A percentile compares a stretch with the other conserved stretches of the same genome.
These are phyloP conservation scores for Eremothecium coryli DNA, from an alignment of 1,139 yeast genomes.

Conservation along the genomic window DNA sequence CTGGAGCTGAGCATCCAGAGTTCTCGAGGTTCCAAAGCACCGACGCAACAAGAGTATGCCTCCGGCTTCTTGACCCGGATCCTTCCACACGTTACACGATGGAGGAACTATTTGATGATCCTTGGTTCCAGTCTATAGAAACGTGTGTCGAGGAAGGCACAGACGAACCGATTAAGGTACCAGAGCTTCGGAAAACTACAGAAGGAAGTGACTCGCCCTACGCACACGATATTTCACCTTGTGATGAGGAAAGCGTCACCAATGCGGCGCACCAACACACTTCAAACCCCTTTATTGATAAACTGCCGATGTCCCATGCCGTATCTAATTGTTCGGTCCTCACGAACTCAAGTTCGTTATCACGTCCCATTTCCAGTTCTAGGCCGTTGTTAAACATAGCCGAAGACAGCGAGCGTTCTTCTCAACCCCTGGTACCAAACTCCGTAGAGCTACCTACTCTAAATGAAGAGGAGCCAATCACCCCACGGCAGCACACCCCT, in stretches of 20 bases:
- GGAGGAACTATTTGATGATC: slow-evolving; percentile 47
- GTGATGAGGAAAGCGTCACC: slow-evolving; percentile 6
- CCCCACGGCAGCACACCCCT: not conserved
- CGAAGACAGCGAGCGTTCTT: slow-evolving; percentile 3
- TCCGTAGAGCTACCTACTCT: slow-evolving; percentile 11
- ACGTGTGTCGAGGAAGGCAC: slow-evolving; percentile 38
- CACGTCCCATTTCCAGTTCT: slow-evolving; percentile 2
- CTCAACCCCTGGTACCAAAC: no score
- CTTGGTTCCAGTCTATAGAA: slow-evolving; percentile 54
- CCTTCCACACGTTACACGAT: slow-evolving; percentile 45
- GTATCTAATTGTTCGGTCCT: slow-evolving; percentile 6
- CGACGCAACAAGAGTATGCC: slow-evolving; percentile 60
- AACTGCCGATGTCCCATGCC: no score
- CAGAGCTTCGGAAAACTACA: slow-evolving; percentile 20
- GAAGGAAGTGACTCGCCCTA: slow-evolving; percentile 11
- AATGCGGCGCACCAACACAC: slow-evolving; percentile 10
- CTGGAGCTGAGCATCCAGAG: slow-evolving; percentile 59
- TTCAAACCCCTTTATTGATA: slow-evolving; percentile 16
- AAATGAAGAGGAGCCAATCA: slow-evolving; percentile 9
- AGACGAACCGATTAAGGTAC: slow-evolving; percentile 15
- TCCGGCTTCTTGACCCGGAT: slow-evolving; percentile 67
- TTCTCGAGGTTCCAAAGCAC: slow-evolving; percentile 50
- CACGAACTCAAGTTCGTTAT: slow-evolving; percentile 9
- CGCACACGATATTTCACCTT: slow-evolving; percentile 9
- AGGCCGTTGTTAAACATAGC: slow-evolving; percentile 4